Percentiles rank a stretch among this genome's conserved stretches.
Conservation (phyloP, 2,329 filamentous ascomycete species). For the Pezicula rhizophila region DNA sequence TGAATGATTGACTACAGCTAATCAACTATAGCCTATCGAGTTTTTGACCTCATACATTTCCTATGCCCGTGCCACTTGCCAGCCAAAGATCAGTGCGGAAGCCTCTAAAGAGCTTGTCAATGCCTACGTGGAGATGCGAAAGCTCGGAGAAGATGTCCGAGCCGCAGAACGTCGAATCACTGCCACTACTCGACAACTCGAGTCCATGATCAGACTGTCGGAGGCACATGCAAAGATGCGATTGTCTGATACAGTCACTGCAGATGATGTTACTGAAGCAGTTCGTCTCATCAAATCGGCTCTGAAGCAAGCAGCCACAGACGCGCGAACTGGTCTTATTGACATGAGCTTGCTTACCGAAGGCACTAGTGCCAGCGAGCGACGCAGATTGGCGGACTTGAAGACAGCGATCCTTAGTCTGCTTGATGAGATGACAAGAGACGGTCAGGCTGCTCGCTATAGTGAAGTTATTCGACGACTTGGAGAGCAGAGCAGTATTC, state of each 20-base stretch:
- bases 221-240: conserved; percentile 99
- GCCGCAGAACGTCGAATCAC: conserved; percentile 93
- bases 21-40: conserved; percentile 65
- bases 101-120: conserved; percentile 80
- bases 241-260: conserved; percentile 68
- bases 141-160: conserved; percentile 81
- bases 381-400: conserved; percentile 75
- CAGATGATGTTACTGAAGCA: conserved; percentile 80
- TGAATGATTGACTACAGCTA: conserved; percentile 14
- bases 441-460: conserved; percentile 65
- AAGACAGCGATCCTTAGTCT: conserved; percentile 70
- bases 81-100: conserved; percentile 72
- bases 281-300: conserved; percentile 89
- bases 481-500: conserved; percentile 62
- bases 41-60: conserved; percentile 97
- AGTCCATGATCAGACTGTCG: conserved; percentile 95
- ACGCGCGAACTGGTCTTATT: conserved; percentile 82
- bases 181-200: conserved; percentile 90
- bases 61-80: conserved; percentile 81
- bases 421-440: conserved; percentile 73
- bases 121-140: conserved; percentile 90
- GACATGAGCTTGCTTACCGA: conserved; percentile 96
- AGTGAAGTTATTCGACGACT: conserved; percentile 71
- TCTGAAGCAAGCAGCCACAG: conserved; percentile 95
- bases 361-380: conserved; percentile 84